Percentiles rank a stretch among this genome's conserved stretches.
Evolutionary conservation across 2,329 filamentous ascomycete genomes (phyloP).

Genomic region (Trichoderma aggressivum): DNA sequence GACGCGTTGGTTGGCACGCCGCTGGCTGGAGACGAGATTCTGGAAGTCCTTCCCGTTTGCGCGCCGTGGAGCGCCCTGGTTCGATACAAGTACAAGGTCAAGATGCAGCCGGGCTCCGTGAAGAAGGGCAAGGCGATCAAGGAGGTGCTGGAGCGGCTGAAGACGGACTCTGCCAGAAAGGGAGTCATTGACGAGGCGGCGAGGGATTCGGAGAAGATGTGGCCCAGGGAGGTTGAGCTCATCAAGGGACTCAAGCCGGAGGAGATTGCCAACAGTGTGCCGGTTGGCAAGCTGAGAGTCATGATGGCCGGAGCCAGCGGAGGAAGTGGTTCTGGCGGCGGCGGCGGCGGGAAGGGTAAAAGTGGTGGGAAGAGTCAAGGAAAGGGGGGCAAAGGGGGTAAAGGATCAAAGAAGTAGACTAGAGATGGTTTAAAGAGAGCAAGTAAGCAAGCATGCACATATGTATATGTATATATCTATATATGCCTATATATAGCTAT

Average conservation of each 20-base stretch:
- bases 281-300: constrained; percentile 75
- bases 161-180: constrained; percentile 57
- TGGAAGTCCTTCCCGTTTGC: constrained; percentile 63
- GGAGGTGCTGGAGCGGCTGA: constrained; percentile 83
- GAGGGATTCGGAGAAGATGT: constrained; percentile 69
- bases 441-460: neutral
- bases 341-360: constrained; percentile 26
- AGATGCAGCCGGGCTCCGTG: constrained; percentile 81
- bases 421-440: neutral
- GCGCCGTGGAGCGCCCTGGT: constrained; percentile 62
- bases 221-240: constrained; percentile 81
- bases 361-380: constrained; percentile 27
- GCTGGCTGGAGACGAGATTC: constrained; percentile 75
- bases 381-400: constrained; percentile 37
- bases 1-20: constrained; percentile 76
- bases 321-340: constrained; percentile 39
- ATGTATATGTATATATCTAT: neutral
- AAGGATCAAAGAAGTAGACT: constrained; percentile 42
- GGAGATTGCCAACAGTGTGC: constrained; percentile 76
- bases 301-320: constrained; percentile 63
- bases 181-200: constrained; percentile 59
- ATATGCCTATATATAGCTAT: neutral
- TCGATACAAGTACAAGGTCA: constrained; percentile 87
- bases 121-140: constrained; percentile 96
- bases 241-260: constrained; percentile 76